phyloP scores from a whole-genome alignment of 306 rosid genomes.

The Chamaecrista fasciculata region DNA sequence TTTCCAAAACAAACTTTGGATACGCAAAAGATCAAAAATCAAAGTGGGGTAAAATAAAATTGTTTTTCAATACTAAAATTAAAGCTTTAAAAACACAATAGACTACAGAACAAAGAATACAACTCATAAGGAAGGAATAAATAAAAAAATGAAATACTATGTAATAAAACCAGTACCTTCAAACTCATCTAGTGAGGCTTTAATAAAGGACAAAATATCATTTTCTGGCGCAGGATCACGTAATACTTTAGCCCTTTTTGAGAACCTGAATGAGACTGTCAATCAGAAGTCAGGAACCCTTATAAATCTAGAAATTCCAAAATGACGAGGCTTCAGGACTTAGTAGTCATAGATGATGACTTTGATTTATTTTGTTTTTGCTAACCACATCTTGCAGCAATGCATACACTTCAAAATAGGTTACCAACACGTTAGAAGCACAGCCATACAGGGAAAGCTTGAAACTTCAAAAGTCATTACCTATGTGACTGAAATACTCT shows the following conservation, averaged over 20 bases:
- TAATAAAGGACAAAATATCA: constrained; percentile 62
- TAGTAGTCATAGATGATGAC: background rate
- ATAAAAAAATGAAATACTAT: background rate
- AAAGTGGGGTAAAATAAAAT: background rate
- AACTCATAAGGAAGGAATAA: background rate
- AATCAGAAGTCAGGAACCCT: constrained; percentile 49
- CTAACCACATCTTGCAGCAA: background rate
- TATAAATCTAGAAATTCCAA: constrained; percentile 32
- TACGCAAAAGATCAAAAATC: constrained; percentile 9
- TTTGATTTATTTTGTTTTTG: background rate
- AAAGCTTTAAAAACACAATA: background rate
- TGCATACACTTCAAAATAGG: constrained; percentile 1
- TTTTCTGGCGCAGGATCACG: constrained; percentile 37
- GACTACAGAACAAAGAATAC: constrained; percentile 10
- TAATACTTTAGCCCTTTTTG: constrained; percentile 47
- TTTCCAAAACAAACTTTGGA: background rate
- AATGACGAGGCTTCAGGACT: background rate
- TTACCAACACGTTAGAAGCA: background rate
- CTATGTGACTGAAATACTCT: constrained; percentile 36
- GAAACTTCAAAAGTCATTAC: constrained; percentile 35
- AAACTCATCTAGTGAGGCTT: constrained; percentile 48
- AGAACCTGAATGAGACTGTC: constrained; percentile 62
- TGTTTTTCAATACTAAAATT: background rate
- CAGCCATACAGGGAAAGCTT: background rate
- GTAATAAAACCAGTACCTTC: constrained; percentile 60